Conservation (phyloP, 495 filamentous ascomycete species). For the Friedmanniomyces endolithicus region DNA sequence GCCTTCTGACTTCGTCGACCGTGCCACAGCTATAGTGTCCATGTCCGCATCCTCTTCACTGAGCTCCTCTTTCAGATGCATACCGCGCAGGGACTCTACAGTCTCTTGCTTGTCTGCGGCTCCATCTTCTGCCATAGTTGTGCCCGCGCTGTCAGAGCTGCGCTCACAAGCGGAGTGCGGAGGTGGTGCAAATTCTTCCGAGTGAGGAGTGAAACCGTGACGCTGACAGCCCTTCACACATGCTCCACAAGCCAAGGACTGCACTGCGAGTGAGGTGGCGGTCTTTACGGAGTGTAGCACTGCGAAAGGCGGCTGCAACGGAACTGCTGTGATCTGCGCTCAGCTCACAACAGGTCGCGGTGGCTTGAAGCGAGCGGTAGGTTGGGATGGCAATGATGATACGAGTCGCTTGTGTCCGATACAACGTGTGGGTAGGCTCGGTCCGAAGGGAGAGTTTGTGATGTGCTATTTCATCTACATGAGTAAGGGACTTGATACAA, state of each 20-base stretch:
- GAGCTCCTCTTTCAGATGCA: conserved; percentile 23
- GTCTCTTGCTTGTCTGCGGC: conserved; percentile 20
- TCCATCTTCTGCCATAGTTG: conserved; percentile 26
- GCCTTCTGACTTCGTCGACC: conserved; percentile 7
- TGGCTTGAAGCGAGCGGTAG: too few species aligned
- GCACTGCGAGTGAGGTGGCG: background rate
- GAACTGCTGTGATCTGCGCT: too few species aligned
- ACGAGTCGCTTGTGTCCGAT: background rate
- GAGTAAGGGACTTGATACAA: background rate
- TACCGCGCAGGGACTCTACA: conserved; percentile 26
- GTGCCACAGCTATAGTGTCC: conserved; percentile 9
- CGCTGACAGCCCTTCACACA: background rate
- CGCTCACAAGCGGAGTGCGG: background rate
- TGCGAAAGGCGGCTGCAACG: too few species aligned
- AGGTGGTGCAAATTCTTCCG: background rate
- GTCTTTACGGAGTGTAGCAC: too few species aligned
- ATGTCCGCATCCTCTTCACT: conserved; percentile 18
- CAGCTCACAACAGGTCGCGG: too few species aligned
- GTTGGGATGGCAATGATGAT: background rate
- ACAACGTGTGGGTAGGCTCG: background rate
- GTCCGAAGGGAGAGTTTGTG: background rate
- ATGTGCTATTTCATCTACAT: background rate
- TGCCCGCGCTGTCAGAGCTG: conserved; percentile 9
- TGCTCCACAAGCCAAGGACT: background rate
- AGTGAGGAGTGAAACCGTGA: background rate